A percentile compares a stretch with the other conserved stretches of the same genome.
phyloP scores from a whole-genome alignment of 2,329 filamentous ascomycete genomes.

The Ophiosphaerella herpotricha region DNA sequence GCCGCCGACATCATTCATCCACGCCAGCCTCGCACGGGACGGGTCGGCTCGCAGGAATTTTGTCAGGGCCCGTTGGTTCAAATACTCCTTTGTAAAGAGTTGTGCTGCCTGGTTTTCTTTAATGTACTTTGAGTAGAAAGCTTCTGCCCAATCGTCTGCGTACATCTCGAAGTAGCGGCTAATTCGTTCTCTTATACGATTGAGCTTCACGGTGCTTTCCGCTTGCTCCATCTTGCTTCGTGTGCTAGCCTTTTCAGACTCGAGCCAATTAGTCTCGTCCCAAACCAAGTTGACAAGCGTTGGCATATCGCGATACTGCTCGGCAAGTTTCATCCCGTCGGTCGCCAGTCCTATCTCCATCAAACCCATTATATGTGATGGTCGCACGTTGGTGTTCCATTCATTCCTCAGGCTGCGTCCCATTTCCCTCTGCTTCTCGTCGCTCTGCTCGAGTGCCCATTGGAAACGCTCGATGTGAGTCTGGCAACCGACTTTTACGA shows the following conservation, averaged over 20 bases:
- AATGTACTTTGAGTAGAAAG: constrained; percentile 80
- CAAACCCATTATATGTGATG: constrained; percentile 49
- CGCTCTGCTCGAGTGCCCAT: constrained; percentile 61
- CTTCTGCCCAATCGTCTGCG: constrained; percentile 69
- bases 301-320: constrained; percentile 66
- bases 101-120: constrained; percentile 50
- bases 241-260: constrained; percentile 32
- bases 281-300: constrained; percentile 61
- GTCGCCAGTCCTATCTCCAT: constrained; percentile 58
- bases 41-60: constrained; percentile 75
- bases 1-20: constrained; percentile 89
- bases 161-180: constrained; percentile 65
- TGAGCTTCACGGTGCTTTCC: constrained; percentile 46
- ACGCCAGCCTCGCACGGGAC: constrained; percentile 77
- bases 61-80: constrained; percentile 74
- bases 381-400: constrained; percentile 47
- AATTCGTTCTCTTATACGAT: constrained; percentile 51
- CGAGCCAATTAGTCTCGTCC: constrained; percentile 51
- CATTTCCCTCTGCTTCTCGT: constrained; percentile 54
- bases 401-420: constrained; percentile 54
- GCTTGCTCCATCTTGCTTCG: constrained; percentile 44
- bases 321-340: constrained; percentile 64
- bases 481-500: constrained; percentile 63
- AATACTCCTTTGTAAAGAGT: constrained; percentile 69
- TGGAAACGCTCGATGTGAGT: constrained; percentile 63